Percentiles rank a stretch among this genome's conserved stretches.
These are phyloP conservation scores for Lactarius hatsudake DNA, from an alignment of 768 basidiomycete species.

Conservation along the genomic window DNA sequence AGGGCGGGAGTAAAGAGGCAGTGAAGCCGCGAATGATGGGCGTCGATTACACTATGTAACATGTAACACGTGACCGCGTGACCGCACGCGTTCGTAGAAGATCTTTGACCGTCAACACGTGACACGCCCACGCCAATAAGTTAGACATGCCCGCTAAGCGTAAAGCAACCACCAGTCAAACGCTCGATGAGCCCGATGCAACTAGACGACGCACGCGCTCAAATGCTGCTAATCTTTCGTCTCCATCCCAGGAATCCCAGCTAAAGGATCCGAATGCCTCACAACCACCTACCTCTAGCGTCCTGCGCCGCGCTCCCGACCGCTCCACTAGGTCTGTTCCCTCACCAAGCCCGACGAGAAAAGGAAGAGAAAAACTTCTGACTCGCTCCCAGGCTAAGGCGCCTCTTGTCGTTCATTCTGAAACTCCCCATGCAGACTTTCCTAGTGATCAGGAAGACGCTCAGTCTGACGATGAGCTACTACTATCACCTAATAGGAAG, in stretches of 20 bases:
- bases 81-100: not conserved
- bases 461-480: slow-evolving; percentile 24
- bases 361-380: slow-evolving; percentile 1
- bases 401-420: not conserved
- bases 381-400: slow-evolving; percentile 17
- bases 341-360: slow-evolving; percentile 4
- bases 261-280: not conserved
- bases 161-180: slow-evolving; percentile 27
- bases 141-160: slow-evolving; percentile 36
- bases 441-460: slow-evolving; percentile 5
- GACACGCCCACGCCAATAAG: not conserved
- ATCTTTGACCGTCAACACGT: not conserved
- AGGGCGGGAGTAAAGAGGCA: not conserved
- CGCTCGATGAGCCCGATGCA: slow-evolving; percentile 23
- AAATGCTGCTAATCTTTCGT: slow-evolving; percentile 5
- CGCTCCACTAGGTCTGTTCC: not conserved
- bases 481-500: slow-evolving; percentile 12
- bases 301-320: not conserved
- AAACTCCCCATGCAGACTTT: not conserved
- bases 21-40: not conserved
- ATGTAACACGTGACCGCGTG: slow-evolving; percentile 11
- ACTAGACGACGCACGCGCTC: slow-evolving; percentile 29
- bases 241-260: slow-evolving; percentile 6
- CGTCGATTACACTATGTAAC: not conserved
- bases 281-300: not conserved